These are phyloP conservation scores for Fagopyrum tataricum DNA, from an alignment of 148 eudicot species.

Conservation along the genomic window DNA sequence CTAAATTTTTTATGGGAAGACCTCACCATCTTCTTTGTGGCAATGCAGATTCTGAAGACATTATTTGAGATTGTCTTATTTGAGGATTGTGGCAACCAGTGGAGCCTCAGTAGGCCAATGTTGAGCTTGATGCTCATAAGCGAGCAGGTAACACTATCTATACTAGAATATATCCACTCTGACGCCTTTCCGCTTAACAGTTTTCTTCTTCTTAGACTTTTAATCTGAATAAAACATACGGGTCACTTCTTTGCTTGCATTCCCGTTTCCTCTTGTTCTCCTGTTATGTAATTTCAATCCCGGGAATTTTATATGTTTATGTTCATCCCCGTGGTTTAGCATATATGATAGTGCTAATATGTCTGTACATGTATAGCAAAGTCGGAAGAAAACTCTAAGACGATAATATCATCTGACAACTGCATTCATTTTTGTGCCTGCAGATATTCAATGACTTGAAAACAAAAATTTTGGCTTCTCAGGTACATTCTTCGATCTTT, in stretches of 20 bases:
- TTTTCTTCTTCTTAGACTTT: neutral
- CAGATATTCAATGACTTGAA: slow-evolving; percentile 74
- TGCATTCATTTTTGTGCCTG: slow-evolving; percentile 14
- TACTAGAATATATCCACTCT: slow-evolving; percentile 6
- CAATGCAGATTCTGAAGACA: slow-evolving; percentile 66
- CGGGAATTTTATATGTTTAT: neutral
- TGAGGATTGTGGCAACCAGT: slow-evolving; percentile 83
- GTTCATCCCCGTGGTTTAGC: neutral
- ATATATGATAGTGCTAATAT: slow-evolving; percentile 4
- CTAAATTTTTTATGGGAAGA: neutral
- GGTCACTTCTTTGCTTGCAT: neutral
- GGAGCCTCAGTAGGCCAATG: slow-evolving; percentile 99
- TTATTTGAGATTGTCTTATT: slow-evolving; percentile 87
- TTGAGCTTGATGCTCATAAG: slow-evolving; percentile 81
- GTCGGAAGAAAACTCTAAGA: neutral
- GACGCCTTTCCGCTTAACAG: neutral
- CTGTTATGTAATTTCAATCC: neutral
- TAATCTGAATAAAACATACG: neutral
- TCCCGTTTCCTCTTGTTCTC: neutral
- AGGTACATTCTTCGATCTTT: slow-evolving; percentile 28
- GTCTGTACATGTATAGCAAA: too few relatives aligned
- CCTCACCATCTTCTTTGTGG: slow-evolving; percentile 9
- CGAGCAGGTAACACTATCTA: slow-evolving; percentile 58
- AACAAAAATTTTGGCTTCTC: slow-evolving; percentile 63
- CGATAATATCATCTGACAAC: neutral